Conservation (phyloP, 805 yeast species). For the Naumovozyma castellii region DNA sequence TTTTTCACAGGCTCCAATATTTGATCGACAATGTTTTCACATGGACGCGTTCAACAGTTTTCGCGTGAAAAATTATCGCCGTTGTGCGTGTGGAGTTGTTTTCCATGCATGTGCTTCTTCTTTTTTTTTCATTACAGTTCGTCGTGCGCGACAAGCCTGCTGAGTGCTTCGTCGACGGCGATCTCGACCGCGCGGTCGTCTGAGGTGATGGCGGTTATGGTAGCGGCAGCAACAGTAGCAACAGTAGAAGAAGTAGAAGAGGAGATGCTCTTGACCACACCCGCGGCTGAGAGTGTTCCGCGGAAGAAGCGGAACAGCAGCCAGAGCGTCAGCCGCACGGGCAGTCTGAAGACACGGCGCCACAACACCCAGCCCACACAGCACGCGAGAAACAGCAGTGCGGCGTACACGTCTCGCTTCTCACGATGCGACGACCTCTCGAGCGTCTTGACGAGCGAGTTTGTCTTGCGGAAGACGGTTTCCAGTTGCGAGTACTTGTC, state of each 20-base stretch:
- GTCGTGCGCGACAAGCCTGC: neutral
- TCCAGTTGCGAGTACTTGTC: constrained; percentile 27
- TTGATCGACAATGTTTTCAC: too few relatives aligned
- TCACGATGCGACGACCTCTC: constrained; percentile 28
- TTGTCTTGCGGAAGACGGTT: constrained; percentile 21
- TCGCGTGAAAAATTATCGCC: too few relatives aligned
- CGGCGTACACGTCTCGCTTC: constrained; percentile 26
- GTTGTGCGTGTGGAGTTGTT: too few relatives aligned
- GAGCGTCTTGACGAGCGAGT: constrained; percentile 23
- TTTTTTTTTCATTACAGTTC: too few relatives aligned
- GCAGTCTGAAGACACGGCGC: constrained; percentile 29
- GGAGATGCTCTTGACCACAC: neutral
- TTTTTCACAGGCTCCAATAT: too few relatives aligned
- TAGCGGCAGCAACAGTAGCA: neutral
- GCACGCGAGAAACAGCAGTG: constrained; percentile 21
- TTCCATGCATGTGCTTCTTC: too few relatives aligned
- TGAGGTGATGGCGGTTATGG: neutral
- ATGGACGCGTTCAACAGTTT: too few relatives aligned
- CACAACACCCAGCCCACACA: constrained; percentile 30
- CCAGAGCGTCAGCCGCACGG: constrained; percentile 26
- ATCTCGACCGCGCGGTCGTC: neutral
- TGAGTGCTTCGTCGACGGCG: neutral
- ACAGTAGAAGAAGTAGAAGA: neutral
- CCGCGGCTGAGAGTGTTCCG: constrained; percentile 16
- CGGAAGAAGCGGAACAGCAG: constrained; percentile 31